Percentiles rank a stretch among this genome's conserved stretches.
These are phyloP conservation scores for Hyaloscypha hepaticicola DNA, from an alignment of 495 filamentous ascomycete species.

Conservation along the genomic window DNA sequence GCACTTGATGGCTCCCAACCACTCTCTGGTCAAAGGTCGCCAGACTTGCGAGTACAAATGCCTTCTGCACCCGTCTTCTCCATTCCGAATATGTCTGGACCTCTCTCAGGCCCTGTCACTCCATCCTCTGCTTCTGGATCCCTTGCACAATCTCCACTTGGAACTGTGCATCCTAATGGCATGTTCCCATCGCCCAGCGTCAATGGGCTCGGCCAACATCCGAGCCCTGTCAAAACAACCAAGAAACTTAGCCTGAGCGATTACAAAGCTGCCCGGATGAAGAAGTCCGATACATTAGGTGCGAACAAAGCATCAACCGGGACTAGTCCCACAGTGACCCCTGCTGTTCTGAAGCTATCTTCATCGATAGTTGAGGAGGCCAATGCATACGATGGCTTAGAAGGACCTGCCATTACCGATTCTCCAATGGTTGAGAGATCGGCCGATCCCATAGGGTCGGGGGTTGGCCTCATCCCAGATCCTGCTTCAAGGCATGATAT, in stretches of 20 bases:
- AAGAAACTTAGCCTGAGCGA: conserved; percentile 77
- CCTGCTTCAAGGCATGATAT: conserved; percentile 19
- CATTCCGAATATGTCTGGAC: conserved; percentile 29
- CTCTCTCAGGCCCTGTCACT: conserved; percentile 33
- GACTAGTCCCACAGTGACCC: conserved; percentile 21
- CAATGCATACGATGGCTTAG: conserved; percentile 18
- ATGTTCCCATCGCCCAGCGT: conserved; percentile 45
- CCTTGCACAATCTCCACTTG: conserved; percentile 53
- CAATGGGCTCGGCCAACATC: conserved; percentile 45
- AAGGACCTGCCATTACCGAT: conserved; percentile 25
- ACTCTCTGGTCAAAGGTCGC: conserved; percentile 10
- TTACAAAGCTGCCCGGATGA: conserved; percentile 58
- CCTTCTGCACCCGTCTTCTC: conserved; percentile 45
- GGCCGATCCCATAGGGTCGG: conserved; percentile 10
- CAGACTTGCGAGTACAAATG: conserved; percentile 51
- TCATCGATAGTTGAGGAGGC: conserved; percentile 25
- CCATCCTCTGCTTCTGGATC: conserved; percentile 45
- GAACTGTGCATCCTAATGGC: conserved; percentile 34
- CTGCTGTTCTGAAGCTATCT: conserved; percentile 21
- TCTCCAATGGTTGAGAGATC: conserved; percentile 24
- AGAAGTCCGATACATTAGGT: conserved; percentile 35
- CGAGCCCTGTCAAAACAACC: conserved; percentile 57
- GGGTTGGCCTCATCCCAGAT: neutral
- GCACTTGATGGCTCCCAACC: neutral
- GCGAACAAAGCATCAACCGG: conserved; percentile 20